phyloP scores from a whole-genome alignment of 176 grass and related monocot species.

The Olyra latifolia region DNA sequence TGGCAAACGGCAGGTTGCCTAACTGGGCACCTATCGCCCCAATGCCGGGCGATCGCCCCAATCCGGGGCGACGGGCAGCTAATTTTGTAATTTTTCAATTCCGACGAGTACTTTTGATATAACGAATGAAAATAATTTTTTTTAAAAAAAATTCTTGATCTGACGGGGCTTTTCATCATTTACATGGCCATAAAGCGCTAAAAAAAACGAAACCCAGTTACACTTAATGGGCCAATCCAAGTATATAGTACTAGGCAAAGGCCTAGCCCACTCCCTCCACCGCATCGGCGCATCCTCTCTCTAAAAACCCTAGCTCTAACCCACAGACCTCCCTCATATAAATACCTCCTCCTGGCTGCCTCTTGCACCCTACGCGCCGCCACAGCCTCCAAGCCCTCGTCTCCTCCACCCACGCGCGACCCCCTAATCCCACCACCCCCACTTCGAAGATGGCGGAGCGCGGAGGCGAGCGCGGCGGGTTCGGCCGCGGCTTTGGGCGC shows the following conservation, averaged over 20 bases:
- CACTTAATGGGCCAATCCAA: not conserved
- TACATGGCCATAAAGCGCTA: not conserved
- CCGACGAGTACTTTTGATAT: too few species aligned
- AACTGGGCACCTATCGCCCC: too few species aligned
- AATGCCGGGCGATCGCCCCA: too few species aligned
- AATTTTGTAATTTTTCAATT: too few species aligned
- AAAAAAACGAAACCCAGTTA: not conserved
- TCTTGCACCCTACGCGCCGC: conserved; percentile 20
- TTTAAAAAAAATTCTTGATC: too few species aligned
- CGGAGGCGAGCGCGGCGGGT: conserved; percentile 50
- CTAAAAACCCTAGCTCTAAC: conserved; percentile 41
- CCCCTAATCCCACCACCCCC: not conserved
- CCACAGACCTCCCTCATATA: not conserved
- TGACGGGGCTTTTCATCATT: not conserved
- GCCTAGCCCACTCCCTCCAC: not conserved
- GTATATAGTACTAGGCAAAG: too few species aligned
- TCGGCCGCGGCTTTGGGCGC: conserved; percentile 55
- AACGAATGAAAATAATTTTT: too few species aligned
- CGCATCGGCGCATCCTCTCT: not conserved
- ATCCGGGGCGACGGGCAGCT: too few species aligned
- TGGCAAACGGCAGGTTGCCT: too few species aligned
- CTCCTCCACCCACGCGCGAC: not conserved
- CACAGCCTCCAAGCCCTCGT: conserved; percentile 20
- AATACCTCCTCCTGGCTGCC: not conserved
- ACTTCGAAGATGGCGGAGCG: conserved; percentile 51